Base-by-base conservation (phyloP, 352 stramenopile genomes). In the Poterioochromonas sp. region DNA sequence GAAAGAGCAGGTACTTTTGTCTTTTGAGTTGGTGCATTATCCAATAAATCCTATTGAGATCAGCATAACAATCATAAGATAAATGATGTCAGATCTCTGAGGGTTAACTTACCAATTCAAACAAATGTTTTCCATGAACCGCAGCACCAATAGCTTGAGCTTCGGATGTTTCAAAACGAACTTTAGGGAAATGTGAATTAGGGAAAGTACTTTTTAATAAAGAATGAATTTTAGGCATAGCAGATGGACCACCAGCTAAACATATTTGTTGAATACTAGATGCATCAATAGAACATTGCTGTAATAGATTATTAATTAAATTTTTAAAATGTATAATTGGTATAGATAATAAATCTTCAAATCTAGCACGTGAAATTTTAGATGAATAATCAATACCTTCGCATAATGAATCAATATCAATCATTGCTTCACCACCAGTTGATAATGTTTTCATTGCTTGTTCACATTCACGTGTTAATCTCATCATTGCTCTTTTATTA, bases 361-460 rank as follows among this genome's bases (percentile, higher is more conserved):
- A 76, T 41, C 68, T 39, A 43, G 68, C 68, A 44, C 68, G 40
- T 32, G 41, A 40, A 26, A 76, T 44, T 44, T 76, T 76, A n/a
- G 32, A 15, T 11, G 40, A 53, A 29, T 62, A 76, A 62, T 76
- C 68, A 63, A 63, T 44, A 43, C 68, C 68, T 62, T 76, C 68
- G 34, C 41, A 76, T 47, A 76, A 32, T 18, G 40, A 62, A 41
- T 76, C 68, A n/a, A 76, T 63, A 32, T 62, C 68, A 32, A 76
- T 76, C 5, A 26, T 76, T 39, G 68, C 44, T 62, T 76, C 68
- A 39, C 40, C n/a, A 11, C 32, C n/a, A 63, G 40, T 76, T 1
- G 68, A 76, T 41, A 76, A 32, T 41, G 44, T 32, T n/a, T 39
- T 60, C 20, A 62, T 62, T 26, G 68, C 68, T 32, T 1, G 37